These are phyloP conservation scores for Mortierella sp. DNA, from an alignment of 371 early-diverging fungal genomes.

Conservation along the genomic window DNA sequence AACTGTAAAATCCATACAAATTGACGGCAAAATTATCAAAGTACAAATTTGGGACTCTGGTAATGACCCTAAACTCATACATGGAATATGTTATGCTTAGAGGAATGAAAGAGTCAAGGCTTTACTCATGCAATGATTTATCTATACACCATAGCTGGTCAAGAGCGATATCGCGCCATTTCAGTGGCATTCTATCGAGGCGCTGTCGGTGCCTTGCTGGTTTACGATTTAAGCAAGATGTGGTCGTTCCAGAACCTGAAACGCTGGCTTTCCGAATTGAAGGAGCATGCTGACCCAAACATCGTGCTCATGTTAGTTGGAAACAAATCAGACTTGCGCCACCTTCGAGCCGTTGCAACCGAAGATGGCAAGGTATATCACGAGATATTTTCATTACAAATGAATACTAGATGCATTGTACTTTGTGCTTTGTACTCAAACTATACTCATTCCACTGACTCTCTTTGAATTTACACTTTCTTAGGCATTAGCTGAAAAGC, in stretches of 20 bases:
- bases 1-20: conserved; percentile 60
- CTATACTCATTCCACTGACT: neutral
- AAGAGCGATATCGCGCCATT: conserved; percentile 85
- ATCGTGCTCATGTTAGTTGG: conserved; percentile 35
- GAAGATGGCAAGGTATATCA: conserved; percentile 28
- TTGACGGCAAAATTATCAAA: conserved; percentile 67
- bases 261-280: conserved; percentile 64
- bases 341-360: conserved; percentile 31
- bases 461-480: neutral
- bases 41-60: conserved; percentile 93
- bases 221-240: conserved; percentile 48
- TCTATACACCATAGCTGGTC: conserved; percentile 62
- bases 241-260: conserved; percentile 67
- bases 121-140: neutral
- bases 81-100: neutral
- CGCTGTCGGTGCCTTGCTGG: conserved; percentile 73
- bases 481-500: conserved; percentile 51
- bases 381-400: neutral
- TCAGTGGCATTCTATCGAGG: conserved; percentile 82
- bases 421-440: neutral
- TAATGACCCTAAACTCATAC: neutral
- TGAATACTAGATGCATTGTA: too few relatives aligned
- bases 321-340: conserved; percentile 35
- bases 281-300: conserved; percentile 24
- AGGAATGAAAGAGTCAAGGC: neutral